Base-by-base conservation (phyloP, 345 rosid genomes). In the Odontarrhena argentea region DNA sequence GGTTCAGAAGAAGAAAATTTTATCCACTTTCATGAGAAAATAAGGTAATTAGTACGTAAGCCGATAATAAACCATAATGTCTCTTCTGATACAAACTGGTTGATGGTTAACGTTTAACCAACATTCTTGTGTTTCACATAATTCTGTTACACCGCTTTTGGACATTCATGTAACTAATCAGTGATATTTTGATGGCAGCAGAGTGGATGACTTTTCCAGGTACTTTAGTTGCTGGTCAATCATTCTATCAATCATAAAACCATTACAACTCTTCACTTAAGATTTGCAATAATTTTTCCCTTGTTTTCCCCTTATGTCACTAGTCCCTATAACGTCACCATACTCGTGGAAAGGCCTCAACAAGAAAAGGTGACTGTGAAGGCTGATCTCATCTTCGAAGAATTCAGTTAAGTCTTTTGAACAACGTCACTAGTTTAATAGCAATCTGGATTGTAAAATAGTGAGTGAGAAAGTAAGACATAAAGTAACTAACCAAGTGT, bases 181-280 rank as follows among this genome's bases (percentile, higher is more conserved):
- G 70, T 48, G 59, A 41, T 74, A 28, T 68, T 55, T 74, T 81
- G 51, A 63, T 71, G 78, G 78, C 69, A 41, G 77, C 97, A 94
- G 99, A 69, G 80, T 91, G 74, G 97, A 83, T 53, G 97, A 94
- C 71, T 94, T 94, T 83, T 80, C 83, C 84, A 94, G 98, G 98
- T 90, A 78, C 70, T 43, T 47, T 52, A 52, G 71, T 46, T 76
- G 30, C n/a, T 8, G 10, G 5, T 57, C n/a, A n/a, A n/a, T n/a
- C 55, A 64, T 15, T 49, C 41, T 50, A 35, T 50, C 61, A 43
- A 38, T 56, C 22, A 22, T 34, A 18, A 38, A 36, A 50, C 5
- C 35, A 4, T n/a, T 38, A 44, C 5, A 15, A 54, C 58, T 67
- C 53, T 46, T 60, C 1, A 13, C 62, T 22, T 43, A 63, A n/a